Conservation (phyloP, 768 basidiomycete genomes). For the Lactarius indigo region DNA sequence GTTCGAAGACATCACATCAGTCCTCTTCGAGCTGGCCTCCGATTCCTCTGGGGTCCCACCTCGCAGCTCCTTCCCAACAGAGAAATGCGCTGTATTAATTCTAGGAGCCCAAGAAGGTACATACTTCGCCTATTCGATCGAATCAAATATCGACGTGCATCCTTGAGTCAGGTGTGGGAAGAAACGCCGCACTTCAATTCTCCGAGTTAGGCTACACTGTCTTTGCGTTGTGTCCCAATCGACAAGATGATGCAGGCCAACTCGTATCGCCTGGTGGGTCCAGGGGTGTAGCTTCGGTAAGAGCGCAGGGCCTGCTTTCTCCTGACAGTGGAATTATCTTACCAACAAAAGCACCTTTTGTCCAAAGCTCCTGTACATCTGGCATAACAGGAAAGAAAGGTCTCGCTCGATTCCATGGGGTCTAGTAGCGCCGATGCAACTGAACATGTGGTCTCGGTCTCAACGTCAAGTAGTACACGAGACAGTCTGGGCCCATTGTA, state of each 20-base stretch:
- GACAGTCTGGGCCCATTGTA: constrained; percentile 33
- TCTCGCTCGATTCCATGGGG: constrained; percentile 32
- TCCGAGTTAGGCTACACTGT: constrained; percentile 37
- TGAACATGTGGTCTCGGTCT: constrained; percentile 31
- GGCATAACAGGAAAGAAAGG: constrained; percentile 34
- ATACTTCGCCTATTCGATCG: background rate
- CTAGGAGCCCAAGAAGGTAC: constrained; percentile 33
- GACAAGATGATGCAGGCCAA: constrained; percentile 9
- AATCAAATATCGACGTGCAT: constrained; percentile 1
- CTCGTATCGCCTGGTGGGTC: background rate
- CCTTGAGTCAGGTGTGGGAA: constrained; percentile 31
- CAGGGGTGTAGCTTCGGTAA: constrained; percentile 30
- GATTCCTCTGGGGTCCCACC: constrained; percentile 24
- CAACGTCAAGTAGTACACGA: constrained; percentile 33
- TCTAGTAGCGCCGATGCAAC: constrained; percentile 32
- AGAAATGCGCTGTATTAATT: constrained; percentile 33
- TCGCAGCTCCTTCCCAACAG: constrained; percentile 28
- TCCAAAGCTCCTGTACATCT: constrained; percentile 33
- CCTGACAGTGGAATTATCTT: constrained; percentile 8
- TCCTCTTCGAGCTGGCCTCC: constrained; percentile 21
- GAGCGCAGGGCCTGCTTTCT: constrained; percentile 9
- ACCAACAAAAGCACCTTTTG: background rate
- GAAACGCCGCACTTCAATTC: constrained; percentile 31
- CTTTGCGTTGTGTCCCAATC: constrained; percentile 32
- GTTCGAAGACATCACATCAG: constrained; percentile 18